Conservation (phyloP, 2,329 filamentous ascomycete species). For the Penicillium sp. region DNA sequence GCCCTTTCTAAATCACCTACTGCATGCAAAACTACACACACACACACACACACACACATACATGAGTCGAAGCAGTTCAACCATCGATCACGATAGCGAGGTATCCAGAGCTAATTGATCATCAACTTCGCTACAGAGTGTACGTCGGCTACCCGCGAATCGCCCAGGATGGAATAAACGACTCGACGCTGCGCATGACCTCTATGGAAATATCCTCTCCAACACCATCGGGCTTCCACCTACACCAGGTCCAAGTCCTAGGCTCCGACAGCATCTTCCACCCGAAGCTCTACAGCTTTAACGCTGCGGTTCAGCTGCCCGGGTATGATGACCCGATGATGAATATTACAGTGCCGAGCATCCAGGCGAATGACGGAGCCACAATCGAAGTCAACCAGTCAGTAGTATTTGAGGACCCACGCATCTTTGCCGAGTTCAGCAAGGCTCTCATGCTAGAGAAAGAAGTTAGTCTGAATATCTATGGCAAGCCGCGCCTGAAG, state of each 20-base stretch:
- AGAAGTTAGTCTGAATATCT: slow-evolving; percentile 54
- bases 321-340: slow-evolving; percentile 46
- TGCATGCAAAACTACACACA: background rate
- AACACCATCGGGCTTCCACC: slow-evolving; percentile 51
- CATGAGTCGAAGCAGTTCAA: background rate
- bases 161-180: slow-evolving; percentile 59
- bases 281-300: slow-evolving; percentile 60
- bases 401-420: slow-evolving; percentile 48
- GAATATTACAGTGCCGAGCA: slow-evolving; percentile 51
- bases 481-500: slow-evolving; percentile 58
- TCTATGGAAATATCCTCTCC: slow-evolving; percentile 58
- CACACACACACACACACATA: background rate
- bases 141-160: slow-evolving; percentile 64
- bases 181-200: slow-evolving; percentile 56
- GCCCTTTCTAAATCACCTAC: too few species aligned
- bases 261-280: slow-evolving; percentile 56
- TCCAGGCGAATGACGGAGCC: slow-evolving; percentile 51
- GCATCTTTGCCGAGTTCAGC: slow-evolving; percentile 56
- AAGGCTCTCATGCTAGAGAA: slow-evolving; percentile 55
- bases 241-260: slow-evolving; percentile 55
- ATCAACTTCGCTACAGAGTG: slow-evolving; percentile 44
- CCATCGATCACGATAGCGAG: too few species aligned
- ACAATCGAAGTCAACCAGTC: slow-evolving; percentile 50
- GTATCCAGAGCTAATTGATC: too few species aligned
- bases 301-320: slow-evolving; percentile 55